These are phyloP conservation scores for Candida patagonica DNA, from an alignment of 805 yeast genomes.

Conservation along the genomic window DNA sequence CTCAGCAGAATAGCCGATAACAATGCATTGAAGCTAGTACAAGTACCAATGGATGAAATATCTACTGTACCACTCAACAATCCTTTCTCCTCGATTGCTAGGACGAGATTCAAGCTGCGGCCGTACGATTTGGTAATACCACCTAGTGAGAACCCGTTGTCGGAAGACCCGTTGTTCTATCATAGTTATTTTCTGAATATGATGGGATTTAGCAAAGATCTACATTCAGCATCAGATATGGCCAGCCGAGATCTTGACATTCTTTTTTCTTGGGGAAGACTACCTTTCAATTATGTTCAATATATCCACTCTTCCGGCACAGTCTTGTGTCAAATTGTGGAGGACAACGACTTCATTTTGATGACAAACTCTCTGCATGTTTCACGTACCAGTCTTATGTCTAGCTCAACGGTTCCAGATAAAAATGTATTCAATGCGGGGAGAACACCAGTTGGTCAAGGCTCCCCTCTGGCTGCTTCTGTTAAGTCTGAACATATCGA, in stretches of 20 bases:
- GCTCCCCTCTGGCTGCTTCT: constrained; percentile 13
- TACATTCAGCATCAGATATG: constrained; percentile 61
- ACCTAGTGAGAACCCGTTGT: constrained; percentile 26
- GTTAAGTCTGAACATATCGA: no score
- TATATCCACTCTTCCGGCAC: constrained; percentile 86
- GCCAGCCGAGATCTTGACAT: constrained; percentile 45
- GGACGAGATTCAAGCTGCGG: constrained; percentile 52
- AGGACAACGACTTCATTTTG: constrained; percentile 65
- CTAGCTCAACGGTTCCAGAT: constrained; percentile 16
- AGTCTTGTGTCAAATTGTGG: constrained; percentile 78
- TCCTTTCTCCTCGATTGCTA: constrained; percentile 84
- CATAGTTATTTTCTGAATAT: constrained; percentile 63
- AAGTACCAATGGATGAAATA: constrained; percentile 85
- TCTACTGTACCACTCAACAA: constrained; percentile 65
- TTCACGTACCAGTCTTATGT: constrained; percentile 50
- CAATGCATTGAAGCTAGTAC: constrained; percentile 73
- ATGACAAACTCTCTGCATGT: constrained; percentile 85
- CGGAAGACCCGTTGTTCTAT: constrained; percentile 41
- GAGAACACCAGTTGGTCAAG: constrained; percentile 12
- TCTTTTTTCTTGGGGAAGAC: constrained; percentile 84
- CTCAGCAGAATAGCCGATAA: constrained; percentile 82
- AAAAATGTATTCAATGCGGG: not conserved
- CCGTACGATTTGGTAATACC: constrained; percentile 34
- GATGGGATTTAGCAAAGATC: constrained; percentile 73
- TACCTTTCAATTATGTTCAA: constrained; percentile 73